Evolutionary conservation across 2,329 filamentous ascomycete genomes (phyloP).

Genomic region (Trichoderma sp.): DNA sequence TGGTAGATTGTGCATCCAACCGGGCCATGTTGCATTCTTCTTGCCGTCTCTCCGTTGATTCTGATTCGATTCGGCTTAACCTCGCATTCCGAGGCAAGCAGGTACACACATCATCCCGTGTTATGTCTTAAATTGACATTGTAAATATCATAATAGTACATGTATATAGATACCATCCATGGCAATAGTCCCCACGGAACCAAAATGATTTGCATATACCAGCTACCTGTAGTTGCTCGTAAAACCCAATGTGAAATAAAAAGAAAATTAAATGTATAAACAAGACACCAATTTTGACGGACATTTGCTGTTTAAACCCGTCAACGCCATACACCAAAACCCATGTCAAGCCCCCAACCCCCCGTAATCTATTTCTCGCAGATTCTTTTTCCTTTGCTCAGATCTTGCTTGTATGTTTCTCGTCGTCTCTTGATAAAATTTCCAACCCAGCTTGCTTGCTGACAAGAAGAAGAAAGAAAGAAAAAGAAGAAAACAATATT

Average conservation of each 20-base stretch:
- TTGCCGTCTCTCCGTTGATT: neutral
- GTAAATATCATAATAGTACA: too few relatives aligned
- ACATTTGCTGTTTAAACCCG: neutral
- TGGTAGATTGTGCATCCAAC: neutral
- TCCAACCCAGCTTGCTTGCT: neutral
- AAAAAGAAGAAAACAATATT: neutral
- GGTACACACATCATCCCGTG: neutral
- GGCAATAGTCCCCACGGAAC: neutral
- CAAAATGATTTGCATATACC: neutral
- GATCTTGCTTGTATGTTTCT: neutral
- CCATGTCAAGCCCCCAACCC: neutral
- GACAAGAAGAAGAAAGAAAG: neutral
- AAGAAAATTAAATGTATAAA: neutral
- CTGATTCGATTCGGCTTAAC: neutral
- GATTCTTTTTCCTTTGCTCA: neutral
- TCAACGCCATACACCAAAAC: constrained; percentile 8
- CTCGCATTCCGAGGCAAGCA: neutral
- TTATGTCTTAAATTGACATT: too few relatives aligned
- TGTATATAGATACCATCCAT: neutral
- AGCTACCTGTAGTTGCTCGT: neutral
- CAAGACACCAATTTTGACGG: neutral
- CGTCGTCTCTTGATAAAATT: neutral
- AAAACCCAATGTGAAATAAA: neutral
- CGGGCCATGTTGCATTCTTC: neutral
- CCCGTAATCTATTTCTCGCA: neutral